A percentile compares a stretch with the other conserved stretches of the same genome.
Evolutionary conservation across 768 basidiomycete species (phyloP).

Genomic region (Austroboletus eburneus): DNA sequence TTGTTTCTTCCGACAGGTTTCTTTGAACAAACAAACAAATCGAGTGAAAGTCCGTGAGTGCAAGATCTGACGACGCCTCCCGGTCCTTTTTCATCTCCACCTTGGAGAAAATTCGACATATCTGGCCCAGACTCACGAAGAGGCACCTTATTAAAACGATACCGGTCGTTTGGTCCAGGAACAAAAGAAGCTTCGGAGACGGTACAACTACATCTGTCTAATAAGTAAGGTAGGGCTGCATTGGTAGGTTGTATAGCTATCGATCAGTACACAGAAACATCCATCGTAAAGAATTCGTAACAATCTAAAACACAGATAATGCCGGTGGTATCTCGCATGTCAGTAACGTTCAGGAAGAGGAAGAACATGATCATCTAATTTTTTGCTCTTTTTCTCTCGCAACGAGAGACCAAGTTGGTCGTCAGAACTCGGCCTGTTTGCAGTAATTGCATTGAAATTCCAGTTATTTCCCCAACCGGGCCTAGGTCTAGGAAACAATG

Average conservation of each 20-base stretch:
- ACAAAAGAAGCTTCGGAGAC: too few species aligned
- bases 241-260: constrained; percentile 3
- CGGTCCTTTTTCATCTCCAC: too few species aligned
- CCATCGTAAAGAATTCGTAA: constrained; percentile 4
- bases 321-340: constrained; percentile 1
- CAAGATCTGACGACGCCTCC: too few species aligned
- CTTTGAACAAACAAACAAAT: too few species aligned
- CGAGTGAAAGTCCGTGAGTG: too few species aligned
- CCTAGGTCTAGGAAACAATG: constrained; percentile 5
- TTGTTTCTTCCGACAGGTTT: too few species aligned
- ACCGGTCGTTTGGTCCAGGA: too few species aligned
- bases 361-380: constrained; percentile 3
- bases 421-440: constrained; percentile 9
- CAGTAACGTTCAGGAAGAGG: constrained; percentile 16
- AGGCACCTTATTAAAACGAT: too few species aligned
- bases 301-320: not conserved
- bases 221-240: constrained; percentile 16
- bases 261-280: not conserved
- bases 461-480: constrained; percentile 19
- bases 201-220: constrained; percentile 7
- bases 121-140: too few species aligned
- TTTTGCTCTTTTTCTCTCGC: constrained; percentile 4
- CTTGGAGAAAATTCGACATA: too few species aligned
- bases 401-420: constrained; percentile 1
- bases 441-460: constrained; percentile 9